Evolutionary conservation across 129 eudicot species (phyloP).

Genomic region (Tagetes erecta): DNA sequence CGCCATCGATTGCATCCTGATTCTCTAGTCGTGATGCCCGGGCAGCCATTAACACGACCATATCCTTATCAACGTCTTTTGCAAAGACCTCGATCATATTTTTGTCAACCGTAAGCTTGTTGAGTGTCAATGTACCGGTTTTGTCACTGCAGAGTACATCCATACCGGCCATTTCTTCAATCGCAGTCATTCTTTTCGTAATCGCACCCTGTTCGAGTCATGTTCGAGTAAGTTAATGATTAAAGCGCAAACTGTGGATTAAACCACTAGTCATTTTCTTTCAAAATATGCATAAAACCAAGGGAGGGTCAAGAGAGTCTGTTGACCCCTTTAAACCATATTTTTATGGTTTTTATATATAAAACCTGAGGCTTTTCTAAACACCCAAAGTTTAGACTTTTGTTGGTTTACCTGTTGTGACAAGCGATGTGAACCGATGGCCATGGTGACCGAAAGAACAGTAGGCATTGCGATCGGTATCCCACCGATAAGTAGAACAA

Average conservation of each 20-base stretch:
- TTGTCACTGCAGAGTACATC: conserved; percentile 89
- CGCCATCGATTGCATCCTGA: conserved; percentile 84
- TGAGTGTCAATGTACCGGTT: conserved; percentile 79
- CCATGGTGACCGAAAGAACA: conserved; percentile 89
- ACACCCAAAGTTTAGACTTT: not conserved
- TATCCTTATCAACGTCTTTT: conserved; percentile 64
- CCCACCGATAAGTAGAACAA: conserved; percentile 83
- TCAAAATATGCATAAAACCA: not conserved
- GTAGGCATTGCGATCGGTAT: conserved; percentile 94
- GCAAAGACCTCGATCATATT: conserved; percentile 74
- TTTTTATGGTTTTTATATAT: too few relatives aligned
- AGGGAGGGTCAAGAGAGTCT: too few relatives aligned
- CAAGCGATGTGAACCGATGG: conserved; percentile 85
- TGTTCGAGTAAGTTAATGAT: not conserved
- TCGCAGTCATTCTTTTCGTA: conserved; percentile 89
- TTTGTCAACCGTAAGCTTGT: conserved; percentile 82
- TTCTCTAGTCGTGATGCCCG: conserved; percentile 83
- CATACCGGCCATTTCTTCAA: conserved; percentile 96
- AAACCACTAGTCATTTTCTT: not conserved
- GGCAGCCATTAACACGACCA: conserved; percentile 82
- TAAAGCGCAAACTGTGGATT: not conserved
- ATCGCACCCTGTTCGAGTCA: conserved; percentile 61
- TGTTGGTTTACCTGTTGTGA: conserved; percentile 61
- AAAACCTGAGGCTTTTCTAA: not conserved
- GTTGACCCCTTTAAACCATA: too few relatives aligned